Percentiles rank a stretch among this genome's conserved stretches.
Conservation (phyloP, 2,329 filamentous ascomycete species). For the Acrodontium crateriforme region DNA sequence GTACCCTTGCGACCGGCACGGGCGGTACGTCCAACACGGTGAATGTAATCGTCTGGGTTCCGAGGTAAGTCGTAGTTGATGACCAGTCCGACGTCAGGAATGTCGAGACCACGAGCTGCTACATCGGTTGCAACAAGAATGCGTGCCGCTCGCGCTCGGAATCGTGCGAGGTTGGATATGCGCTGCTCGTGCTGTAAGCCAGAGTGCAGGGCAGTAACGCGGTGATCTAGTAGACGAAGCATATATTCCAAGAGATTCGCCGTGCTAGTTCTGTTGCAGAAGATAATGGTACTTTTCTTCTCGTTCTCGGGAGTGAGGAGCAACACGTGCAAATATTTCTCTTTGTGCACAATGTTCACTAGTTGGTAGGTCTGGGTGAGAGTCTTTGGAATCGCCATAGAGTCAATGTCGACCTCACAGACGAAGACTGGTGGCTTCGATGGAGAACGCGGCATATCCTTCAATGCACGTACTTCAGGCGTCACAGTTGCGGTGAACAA, state of each 20-base stretch:
- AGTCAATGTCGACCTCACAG: slow-evolving; percentile 66
- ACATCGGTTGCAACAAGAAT: slow-evolving; percentile 93
- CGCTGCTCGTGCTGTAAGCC: slow-evolving; percentile 72
- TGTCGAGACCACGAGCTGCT: slow-evolving; percentile 85
- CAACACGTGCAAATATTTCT: slow-evolving; percentile 86
- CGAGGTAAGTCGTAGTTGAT: slow-evolving; percentile 92
- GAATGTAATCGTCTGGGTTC: slow-evolving; percentile 96
- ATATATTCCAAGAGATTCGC: slow-evolving; percentile 82
- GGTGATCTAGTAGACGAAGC: slow-evolving; percentile 71
- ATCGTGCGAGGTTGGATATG: slow-evolving; percentile 75
- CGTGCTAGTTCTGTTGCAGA: slow-evolving; percentile 83
- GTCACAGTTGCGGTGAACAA: slow-evolving; percentile 96
- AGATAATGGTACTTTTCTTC: slow-evolving; percentile 72
- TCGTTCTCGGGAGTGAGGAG: slow-evolving; percentile 65
- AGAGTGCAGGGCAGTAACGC: slow-evolving; percentile 84
- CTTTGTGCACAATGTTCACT: slow-evolving; percentile 80
- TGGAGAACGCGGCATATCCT: slow-evolving; percentile 51
- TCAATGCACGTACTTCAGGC: slow-evolving; percentile 75
- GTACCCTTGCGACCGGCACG: slow-evolving; percentile 76
- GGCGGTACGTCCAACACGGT: slow-evolving; percentile 88
- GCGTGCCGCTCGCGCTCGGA: slow-evolving; percentile 76
- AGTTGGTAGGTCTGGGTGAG: slow-evolving; percentile 76
- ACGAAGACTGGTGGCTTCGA: slow-evolving; percentile 70
- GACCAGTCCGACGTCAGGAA: slow-evolving; percentile 79
- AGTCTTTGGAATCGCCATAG: slow-evolving; percentile 63